Evolutionary conservation across 2,329 filamentous ascomycete species (phyloP).

Genomic region (Penicillium expansum): DNA sequence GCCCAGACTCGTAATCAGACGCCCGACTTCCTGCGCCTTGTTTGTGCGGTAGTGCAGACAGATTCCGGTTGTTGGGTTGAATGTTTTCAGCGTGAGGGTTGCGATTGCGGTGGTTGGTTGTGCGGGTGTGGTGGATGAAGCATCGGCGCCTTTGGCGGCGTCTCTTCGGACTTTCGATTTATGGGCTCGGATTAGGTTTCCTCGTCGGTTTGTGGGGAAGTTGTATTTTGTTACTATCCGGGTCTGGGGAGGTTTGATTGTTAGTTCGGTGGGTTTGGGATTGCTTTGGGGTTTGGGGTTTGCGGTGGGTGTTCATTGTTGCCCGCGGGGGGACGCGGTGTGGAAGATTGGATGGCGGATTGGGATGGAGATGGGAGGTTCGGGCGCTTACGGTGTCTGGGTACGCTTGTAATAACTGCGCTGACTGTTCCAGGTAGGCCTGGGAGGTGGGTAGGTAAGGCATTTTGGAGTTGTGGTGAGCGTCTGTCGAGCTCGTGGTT

Average conservation of each 20-base stretch:
- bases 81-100: slow-evolving; percentile 81
- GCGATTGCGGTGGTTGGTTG: slow-evolving; percentile 61
- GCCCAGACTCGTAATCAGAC: slow-evolving; percentile 74
- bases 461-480: slow-evolving; percentile 53
- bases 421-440: slow-evolving; percentile 87
- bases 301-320: not conserved
- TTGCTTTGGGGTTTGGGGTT: not conserved
- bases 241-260: slow-evolving; percentile 55
- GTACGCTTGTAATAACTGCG: slow-evolving; percentile 78
- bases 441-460: slow-evolving; percentile 77
- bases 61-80: slow-evolving; percentile 75
- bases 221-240: slow-evolving; percentile 91
- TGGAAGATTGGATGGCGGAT: not conserved
- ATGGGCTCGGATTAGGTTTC: slow-evolving; percentile 30
- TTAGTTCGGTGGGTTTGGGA: not conserved
- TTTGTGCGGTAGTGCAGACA: slow-evolving; percentile 88
- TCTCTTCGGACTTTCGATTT: slow-evolving; percentile 32
- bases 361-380: not conserved
- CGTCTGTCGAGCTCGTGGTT: slow-evolving; percentile 12
- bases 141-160: slow-evolving; percentile 13
- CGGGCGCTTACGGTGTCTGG: slow-evolving; percentile 68
- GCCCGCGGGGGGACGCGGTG: not conserved
- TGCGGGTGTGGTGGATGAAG: slow-evolving; percentile 49
- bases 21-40: slow-evolving; percentile 72
- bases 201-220: slow-evolving; percentile 46